Base-by-base conservation (phyloP, 768 basidiomycete genomes). In the Royoungia palumana region DNA sequence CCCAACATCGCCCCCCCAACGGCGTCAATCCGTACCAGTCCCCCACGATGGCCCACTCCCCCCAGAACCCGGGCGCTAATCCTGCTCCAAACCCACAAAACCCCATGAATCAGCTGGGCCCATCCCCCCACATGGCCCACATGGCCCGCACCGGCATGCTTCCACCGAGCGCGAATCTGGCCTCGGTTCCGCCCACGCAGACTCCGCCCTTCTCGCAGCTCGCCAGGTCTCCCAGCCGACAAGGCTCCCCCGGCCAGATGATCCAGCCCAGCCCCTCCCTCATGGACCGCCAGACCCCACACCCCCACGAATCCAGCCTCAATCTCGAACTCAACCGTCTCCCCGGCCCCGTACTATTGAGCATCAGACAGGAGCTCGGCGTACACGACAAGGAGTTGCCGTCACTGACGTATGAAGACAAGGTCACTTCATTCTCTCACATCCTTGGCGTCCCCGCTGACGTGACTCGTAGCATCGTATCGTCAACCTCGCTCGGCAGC, bases 21-120 rank as follows among this genome's bases (percentile, higher is more conserved):
- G 80, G 76, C 13, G 52, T 68, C 13, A 57, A 67, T 47, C 77
- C 78, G 9, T 86, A 81, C 63, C 81, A 76, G 35, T 85, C 83
- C 19, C 85, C 85, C 5, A 82, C 78, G 2, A 82, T 86, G 66
- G 72, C 81, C 2, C 76, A 78, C 43, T 82, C 83, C 4, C 78
- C 81, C 0, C 82, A 82, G 53, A 75, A 76, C 39, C 62, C 61
- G 8, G 66, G 67, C 24, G 61, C 59, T 8, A 72, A 69, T 22
- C 13, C 62, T 4, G 62, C 58, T 20, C 67, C 67, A 22, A 68
- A 55, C 41, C 63, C 56, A 7, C 58, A 64, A 55, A 65, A 72
- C 39, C 70, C 60, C 5, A 78, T 81, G 74, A 72, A 70, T 41
- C 77, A 76, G 47, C 70, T 81, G 1, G 77, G 80, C 2, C 74